phyloP scores from a whole-genome alignment of 1,284 basidiomycete genomes.

The Gymnopus androsaceus region DNA sequence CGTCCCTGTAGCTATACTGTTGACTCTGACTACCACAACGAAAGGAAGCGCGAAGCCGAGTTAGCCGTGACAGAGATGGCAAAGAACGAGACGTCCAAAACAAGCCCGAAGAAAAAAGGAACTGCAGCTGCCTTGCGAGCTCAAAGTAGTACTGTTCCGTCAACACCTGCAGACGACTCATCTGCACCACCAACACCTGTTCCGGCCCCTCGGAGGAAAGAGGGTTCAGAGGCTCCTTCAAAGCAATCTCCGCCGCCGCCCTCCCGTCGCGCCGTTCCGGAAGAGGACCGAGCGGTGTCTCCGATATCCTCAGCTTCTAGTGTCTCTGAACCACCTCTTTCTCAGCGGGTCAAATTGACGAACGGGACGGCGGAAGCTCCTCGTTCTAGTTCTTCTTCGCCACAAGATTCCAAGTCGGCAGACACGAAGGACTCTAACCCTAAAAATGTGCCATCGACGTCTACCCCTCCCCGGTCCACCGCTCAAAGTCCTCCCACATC shows the following conservation, averaged over 20 bases:
- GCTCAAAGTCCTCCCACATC: slow-evolving; percentile 11
- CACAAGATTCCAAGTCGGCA: slow-evolving; percentile 6
- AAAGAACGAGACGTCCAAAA: slow-evolving; percentile 53
- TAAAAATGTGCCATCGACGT: neutral
- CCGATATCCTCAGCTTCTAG: slow-evolving; percentile 72
- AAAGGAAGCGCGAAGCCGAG: slow-evolving; percentile 59
- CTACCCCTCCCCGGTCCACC: slow-evolving; percentile 4
- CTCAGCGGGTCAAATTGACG: slow-evolving; percentile 51
- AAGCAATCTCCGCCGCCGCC: slow-evolving; percentile 36
- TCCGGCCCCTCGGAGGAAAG: slow-evolving; percentile 38
- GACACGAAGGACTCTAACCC: neutral
- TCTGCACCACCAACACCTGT: slow-evolving; percentile 59
- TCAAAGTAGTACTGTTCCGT: slow-evolving; percentile 36
- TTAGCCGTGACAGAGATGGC: too few species aligned
- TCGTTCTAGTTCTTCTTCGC: slow-evolving; percentile 16
- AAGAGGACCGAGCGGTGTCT: slow-evolving; percentile 57
- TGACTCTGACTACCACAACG: slow-evolving; percentile 68
- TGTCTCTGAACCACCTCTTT: slow-evolving; percentile 67
- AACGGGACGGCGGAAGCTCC: slow-evolving; percentile 7
- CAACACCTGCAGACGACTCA: slow-evolving; percentile 44
- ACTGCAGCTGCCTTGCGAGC: slow-evolving; percentile 48
- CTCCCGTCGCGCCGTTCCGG: slow-evolving; percentile 27
- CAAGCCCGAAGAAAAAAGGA: slow-evolving; percentile 54
- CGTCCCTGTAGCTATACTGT: slow-evolving; percentile 77
- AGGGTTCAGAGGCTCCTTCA: slow-evolving; percentile 42